Evolutionary conservation across 345 rosid species (phyloP).

Genomic region (Gossypium longicalyx): DNA sequence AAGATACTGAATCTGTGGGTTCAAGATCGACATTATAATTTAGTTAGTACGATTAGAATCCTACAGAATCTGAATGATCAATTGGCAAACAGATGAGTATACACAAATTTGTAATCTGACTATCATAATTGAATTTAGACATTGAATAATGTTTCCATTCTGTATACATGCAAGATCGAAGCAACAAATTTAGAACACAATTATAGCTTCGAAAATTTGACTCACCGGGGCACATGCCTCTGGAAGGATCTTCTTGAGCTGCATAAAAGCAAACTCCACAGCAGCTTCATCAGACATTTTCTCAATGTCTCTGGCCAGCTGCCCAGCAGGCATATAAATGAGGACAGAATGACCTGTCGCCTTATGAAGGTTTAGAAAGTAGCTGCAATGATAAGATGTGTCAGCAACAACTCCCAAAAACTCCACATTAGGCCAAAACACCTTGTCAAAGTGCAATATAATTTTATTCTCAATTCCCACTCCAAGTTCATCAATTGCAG

Average conservation of each 20-base stretch:
- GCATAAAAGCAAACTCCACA: conserved; percentile 68
- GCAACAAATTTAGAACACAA: background rate
- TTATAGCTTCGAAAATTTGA: background rate
- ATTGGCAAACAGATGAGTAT: conserved; percentile 36
- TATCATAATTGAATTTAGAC: background rate
- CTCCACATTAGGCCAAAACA: conserved; percentile 98
- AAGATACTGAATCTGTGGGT: conserved; percentile 15
- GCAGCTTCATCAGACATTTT: conserved; percentile 98
- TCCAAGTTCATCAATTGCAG: conserved; percentile 81
- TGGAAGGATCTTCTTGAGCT: conserved; percentile 86
- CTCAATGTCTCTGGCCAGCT: conserved; percentile 92
- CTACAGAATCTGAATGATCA: conserved; percentile 46
- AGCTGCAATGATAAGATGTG: conserved; percentile 85
- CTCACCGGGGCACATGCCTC: conserved; percentile 67
- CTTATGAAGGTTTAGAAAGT: conserved; percentile 95
- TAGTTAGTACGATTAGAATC: background rate
- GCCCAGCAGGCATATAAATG: conserved; percentile 97
- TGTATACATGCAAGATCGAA: background rate
- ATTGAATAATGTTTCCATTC: background rate
- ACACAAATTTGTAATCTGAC: background rate
- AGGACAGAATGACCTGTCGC: conserved; percentile 86
- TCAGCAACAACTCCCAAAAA: conserved; percentile 92
- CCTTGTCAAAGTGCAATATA: conserved; percentile 66
- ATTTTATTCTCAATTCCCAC: conserved; percentile 94
- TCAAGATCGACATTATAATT: background rate